Conservation (phyloP, 176 grass and related monocot genomes). For the Aegilops umbellulata region DNA sequence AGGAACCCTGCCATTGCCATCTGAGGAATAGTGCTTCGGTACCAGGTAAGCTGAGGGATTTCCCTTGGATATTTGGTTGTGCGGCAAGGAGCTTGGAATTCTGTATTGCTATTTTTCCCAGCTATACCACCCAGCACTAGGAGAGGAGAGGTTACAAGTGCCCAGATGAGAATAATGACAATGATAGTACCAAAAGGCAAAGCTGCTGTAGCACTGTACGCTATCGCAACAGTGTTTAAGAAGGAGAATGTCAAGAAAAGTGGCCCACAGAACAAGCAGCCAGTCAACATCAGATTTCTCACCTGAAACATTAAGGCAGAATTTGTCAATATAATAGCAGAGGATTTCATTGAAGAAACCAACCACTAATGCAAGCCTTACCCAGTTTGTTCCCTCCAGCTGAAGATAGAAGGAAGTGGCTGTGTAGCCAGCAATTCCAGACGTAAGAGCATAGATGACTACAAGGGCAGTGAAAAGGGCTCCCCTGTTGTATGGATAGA, state of each 20-base stretch:
- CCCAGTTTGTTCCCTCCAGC: constrained; percentile 91
- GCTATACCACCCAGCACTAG: constrained; percentile 90
- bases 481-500: constrained; percentile 93
- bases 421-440: constrained; percentile 91
- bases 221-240: constrained; percentile 91
- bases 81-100: constrained; percentile 77
- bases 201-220: constrained; percentile 83
- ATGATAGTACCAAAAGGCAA: constrained; percentile 92
- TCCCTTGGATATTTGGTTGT: constrained; percentile 93
- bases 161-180: constrained; percentile 94
- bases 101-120: constrained; percentile 89
- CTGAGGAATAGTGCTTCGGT: constrained; percentile 79
- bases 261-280: constrained; percentile 87
- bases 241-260: constrained; percentile 94
- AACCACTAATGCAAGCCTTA: constrained; percentile 39
- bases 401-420: constrained; percentile 89
- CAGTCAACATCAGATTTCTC: constrained; percentile 87
- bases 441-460: constrained; percentile 91
- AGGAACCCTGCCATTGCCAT: constrained; percentile 98
- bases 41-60: constrained; percentile 90
- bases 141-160: constrained; percentile 82
- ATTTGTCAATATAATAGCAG: constrained; percentile 18
- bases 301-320: constrained; percentile 55
- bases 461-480: constrained; percentile 97
- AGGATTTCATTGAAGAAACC: constrained; percentile 1